A percentile compares a stretch with the other conserved stretches of the same genome.
Conservation (phyloP, 305 asterid species). For the Petunia hybrid region DNA sequence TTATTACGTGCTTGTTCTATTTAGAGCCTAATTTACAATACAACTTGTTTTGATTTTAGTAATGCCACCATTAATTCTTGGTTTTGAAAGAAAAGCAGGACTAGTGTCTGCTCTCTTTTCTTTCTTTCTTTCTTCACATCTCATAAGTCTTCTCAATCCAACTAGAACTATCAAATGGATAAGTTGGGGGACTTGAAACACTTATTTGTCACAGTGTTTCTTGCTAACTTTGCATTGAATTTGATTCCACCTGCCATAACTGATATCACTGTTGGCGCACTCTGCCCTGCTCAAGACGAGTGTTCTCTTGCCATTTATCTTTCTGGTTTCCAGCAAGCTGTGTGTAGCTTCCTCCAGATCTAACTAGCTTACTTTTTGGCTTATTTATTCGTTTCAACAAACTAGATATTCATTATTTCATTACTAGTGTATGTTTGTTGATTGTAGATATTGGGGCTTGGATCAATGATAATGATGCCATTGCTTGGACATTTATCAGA, state of each 20-base stretch:
- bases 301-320: constrained; percentile 80
- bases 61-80: not conserved
- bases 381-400: not conserved
- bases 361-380: not conserved
- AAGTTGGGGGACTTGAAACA: constrained; percentile 60
- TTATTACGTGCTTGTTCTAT: too few relatives aligned
- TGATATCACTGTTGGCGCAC: constrained; percentile 64
- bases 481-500: constrained; percentile 34
- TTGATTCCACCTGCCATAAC: constrained; percentile 60
- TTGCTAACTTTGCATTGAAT: constrained; percentile 50
- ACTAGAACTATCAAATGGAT: constrained; percentile 37
- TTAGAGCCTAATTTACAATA: not conserved
- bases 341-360: constrained; percentile 32
- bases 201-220: constrained; percentile 57
- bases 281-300: constrained; percentile 69
- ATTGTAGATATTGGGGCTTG: constrained; percentile 31
- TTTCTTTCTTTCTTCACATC: not conserved
- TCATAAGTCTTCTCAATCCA: not conserved
- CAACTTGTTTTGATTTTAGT: not conserved
- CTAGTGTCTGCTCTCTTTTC: not conserved
- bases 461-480: constrained; percentile 29
- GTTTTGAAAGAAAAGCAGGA: not conserved
- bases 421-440: not conserved
- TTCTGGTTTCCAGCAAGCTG: constrained; percentile 70
- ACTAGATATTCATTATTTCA: not conserved